Evolutionary conservation across 495 filamentous ascomycete genomes (phyloP).

Genomic region (Massariosphaeria phaeospora): DNA sequence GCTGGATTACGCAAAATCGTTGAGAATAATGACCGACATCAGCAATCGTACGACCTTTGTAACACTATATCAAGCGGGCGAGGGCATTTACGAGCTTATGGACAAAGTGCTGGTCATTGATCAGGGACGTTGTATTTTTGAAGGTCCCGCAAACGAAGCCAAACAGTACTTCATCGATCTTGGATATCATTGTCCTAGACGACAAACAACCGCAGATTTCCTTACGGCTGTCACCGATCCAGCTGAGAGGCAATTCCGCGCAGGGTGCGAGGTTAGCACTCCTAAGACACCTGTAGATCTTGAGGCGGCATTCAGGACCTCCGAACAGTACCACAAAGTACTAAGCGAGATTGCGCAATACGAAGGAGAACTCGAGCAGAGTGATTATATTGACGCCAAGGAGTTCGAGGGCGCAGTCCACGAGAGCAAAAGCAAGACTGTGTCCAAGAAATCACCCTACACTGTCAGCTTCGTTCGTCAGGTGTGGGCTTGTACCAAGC

Average conservation of each 20-base stretch:
- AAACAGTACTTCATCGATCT: slow-evolving; percentile 64
- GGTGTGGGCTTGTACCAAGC: slow-evolving; percentile 63
- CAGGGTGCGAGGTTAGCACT: slow-evolving; percentile 58
- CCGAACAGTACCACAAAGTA: slow-evolving; percentile 50
- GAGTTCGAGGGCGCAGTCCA: slow-evolving; percentile 65
- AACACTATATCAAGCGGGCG: slow-evolving; percentile 78
- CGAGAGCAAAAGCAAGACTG: slow-evolving; percentile 63
- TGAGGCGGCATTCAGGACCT: slow-evolving; percentile 55
- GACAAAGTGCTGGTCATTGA: slow-evolving; percentile 70
- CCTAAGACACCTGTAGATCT: slow-evolving; percentile 61
- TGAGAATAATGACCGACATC: slow-evolving; percentile 79
- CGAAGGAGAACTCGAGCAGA: slow-evolving; percentile 56
- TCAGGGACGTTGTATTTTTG: slow-evolving; percentile 60
- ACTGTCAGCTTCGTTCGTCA: slow-evolving; percentile 66
- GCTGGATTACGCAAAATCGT: slow-evolving; percentile 69
- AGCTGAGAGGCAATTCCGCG: slow-evolving; percentile 59
- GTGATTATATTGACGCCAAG: slow-evolving; percentile 57
- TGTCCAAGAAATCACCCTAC: slow-evolving; percentile 63
- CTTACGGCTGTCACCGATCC: slow-evolving; percentile 74
- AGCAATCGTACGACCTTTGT: slow-evolving; percentile 75
- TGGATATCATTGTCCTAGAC: slow-evolving; percentile 61
- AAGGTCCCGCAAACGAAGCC: slow-evolving; percentile 58
- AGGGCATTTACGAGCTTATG: slow-evolving; percentile 79
- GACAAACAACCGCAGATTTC: slow-evolving; percentile 70
- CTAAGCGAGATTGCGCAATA: slow-evolving; percentile 55